Evolutionary conservation across 2,329 filamentous ascomycete genomes (phyloP).

Genomic region (Nothopassalora personata): DNA sequence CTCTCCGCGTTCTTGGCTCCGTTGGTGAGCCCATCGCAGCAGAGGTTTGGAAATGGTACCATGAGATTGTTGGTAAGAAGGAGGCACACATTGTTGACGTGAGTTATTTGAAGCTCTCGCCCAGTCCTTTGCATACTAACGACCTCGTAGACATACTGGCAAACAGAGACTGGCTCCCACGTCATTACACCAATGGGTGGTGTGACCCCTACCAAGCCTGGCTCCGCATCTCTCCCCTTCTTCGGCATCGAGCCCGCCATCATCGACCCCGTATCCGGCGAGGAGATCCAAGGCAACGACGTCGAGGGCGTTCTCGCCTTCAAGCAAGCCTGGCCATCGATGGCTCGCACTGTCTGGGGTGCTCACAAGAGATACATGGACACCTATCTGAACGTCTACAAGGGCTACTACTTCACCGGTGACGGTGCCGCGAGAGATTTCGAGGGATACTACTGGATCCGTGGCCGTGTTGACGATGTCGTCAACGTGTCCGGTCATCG

Average conservation of each 20-base stretch:
- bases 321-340: slow-evolving; percentile 97
- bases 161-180: slow-evolving; percentile 96
- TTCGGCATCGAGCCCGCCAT: slow-evolving; percentile 98
- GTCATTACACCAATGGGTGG: slow-evolving; percentile 91
- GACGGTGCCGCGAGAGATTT: slow-evolving; percentile 94
- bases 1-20: slow-evolving; percentile 83
- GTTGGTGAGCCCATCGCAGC: slow-evolving; percentile 97
- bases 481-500: slow-evolving; percentile 97
- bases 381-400: slow-evolving; percentile 95
- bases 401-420: slow-evolving; percentile 93
- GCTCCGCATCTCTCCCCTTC: slow-evolving; percentile 92
- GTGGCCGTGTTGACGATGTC: slow-evolving; percentile 94
- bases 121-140: slow-evolving; percentile 13
- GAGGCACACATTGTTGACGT: slow-evolving; percentile 92
- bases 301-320: slow-evolving; percentile 95
- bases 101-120: slow-evolving; percentile 41
- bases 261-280: slow-evolving; percentile 90
- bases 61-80: slow-evolving; percentile 87
- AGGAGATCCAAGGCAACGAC: slow-evolving; percentile 91
- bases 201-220: slow-evolving; percentile 92
- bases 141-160: slow-evolving; percentile 82
- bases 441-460: slow-evolving; percentile 99
- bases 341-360: slow-evolving; percentile 96
- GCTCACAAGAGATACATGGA: slow-evolving; percentile 99
- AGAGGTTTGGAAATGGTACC: slow-evolving; percentile 99